These are phyloP conservation scores for Oryza longistaminata DNA, from an alignment of 176 grass and related monocot genomes.

Conservation along the genomic window DNA sequence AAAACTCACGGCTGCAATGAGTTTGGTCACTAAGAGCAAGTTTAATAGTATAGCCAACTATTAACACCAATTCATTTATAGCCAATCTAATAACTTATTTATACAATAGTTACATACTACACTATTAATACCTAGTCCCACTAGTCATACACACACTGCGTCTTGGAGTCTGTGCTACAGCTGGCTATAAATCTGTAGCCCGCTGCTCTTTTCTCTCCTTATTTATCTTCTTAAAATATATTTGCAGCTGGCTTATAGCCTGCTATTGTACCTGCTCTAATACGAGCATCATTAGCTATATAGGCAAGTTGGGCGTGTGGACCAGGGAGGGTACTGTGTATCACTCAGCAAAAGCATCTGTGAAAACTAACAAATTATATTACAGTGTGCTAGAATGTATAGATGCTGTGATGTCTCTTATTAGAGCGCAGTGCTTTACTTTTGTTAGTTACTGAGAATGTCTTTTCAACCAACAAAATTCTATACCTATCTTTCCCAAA, in stretches of 20 bases:
- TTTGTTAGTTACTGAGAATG: background rate
- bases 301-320: background rate
- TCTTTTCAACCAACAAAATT: background rate
- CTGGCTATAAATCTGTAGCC: too few relatives aligned
- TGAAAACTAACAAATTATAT: background rate
- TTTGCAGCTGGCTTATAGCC: too few relatives aligned
- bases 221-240: too few relatives aligned
- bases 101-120: too few relatives aligned
- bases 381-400: background rate
- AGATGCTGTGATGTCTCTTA: slow-evolving; percentile 5
- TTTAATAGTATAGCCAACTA: too few relatives aligned
- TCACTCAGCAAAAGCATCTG: background rate
- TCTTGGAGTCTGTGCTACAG: too few relatives aligned
- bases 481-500: background rate
- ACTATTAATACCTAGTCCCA: too few relatives aligned
- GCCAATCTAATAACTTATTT: too few relatives aligned
- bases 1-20: background rate
- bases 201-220: too few relatives aligned
- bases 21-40: background rate
- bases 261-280: too few relatives aligned
- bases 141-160: too few relatives aligned
- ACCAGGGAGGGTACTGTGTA: background rate
- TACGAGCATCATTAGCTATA: background rate
- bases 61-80: too few relatives aligned
- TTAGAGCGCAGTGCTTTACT: background rate